These are phyloP conservation scores for Pontederia crassipes DNA, from an alignment of 176 grass and related monocot species.

Conservation along the genomic window DNA sequence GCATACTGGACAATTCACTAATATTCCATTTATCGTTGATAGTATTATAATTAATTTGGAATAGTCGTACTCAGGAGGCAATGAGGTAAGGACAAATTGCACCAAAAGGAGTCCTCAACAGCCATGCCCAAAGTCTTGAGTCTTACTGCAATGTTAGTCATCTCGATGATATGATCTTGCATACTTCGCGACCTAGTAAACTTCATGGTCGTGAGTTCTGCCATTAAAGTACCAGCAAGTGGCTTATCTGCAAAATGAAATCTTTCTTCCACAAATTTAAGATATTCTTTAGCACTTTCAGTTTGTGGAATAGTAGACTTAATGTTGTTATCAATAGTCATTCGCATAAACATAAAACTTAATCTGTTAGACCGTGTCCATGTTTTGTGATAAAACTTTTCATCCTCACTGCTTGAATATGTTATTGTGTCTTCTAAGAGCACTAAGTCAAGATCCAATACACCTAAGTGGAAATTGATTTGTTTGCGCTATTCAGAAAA, in stretches of 20 bases:
- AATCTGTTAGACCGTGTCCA: constrained; percentile 13
- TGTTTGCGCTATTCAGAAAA: constrained; percentile 22
- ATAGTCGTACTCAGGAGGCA: neutral
- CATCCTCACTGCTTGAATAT: neutral
- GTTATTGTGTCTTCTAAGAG: constrained; percentile 12
- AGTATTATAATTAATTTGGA: neutral
- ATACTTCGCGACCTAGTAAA: neutral
- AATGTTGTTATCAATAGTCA: constrained; percentile 22
- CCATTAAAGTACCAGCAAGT: constrained; percentile 14
- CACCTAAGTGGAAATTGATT: constrained; percentile 23
- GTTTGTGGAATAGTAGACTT: constrained; percentile 26
- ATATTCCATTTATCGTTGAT: neutral
- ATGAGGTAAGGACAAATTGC: neutral
- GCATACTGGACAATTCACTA: neutral
- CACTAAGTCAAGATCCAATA: constrained; percentile 21
- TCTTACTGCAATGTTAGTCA: constrained; percentile 22
- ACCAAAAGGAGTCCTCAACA: constrained; percentile 15
- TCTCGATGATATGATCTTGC: constrained; percentile 21
- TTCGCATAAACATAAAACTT: constrained; percentile 15
- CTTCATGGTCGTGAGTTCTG: neutral
- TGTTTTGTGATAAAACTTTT: constrained; percentile 16
- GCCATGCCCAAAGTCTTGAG: constrained; percentile 1
- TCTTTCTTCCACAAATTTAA: constrained; percentile 24
- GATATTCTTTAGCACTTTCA: constrained; percentile 15
- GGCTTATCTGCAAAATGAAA: constrained; percentile 16